phyloP scores from a whole-genome alignment of 169 alveolate species.

The Cystoisospora suis region DNA sequence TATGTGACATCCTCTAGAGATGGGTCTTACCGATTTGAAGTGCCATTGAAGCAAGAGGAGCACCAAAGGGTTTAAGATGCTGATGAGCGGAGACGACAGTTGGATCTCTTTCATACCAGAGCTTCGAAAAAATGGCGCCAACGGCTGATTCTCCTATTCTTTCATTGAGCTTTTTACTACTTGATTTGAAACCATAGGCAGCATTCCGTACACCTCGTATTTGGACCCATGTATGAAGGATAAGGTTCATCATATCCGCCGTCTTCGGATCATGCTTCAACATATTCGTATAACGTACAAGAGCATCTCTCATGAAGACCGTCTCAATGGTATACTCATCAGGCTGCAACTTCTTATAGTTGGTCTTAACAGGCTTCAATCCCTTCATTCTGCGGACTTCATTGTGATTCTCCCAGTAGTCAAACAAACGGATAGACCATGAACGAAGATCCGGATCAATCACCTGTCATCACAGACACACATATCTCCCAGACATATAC shows the following conservation, averaged over 20 bases:
- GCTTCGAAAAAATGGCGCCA: constrained; percentile 44
- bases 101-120: constrained; percentile 38
- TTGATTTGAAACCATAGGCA: constrained; percentile 49
- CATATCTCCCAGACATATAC: too few relatives aligned
- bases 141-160: not conserved
- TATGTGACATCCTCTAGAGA: too few relatives aligned
- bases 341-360: not conserved
- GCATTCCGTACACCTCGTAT: constrained; percentile 47
- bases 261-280: constrained; percentile 13
- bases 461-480: not conserved
- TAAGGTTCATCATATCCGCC: constrained; percentile 24
- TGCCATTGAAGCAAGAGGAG: constrained; percentile 28
- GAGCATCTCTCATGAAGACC: not conserved
- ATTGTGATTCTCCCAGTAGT: not conserved
- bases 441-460: not conserved
- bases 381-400: not conserved
- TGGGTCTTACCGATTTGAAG: constrained; percentile 48
- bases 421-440: constrained; percentile 5
- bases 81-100: not conserved
- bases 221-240: constrained; percentile 42
- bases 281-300: constrained; percentile 26
- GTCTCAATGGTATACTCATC: not conserved
- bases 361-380: not conserved
- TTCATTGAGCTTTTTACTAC: not conserved
- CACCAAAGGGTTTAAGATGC: constrained; percentile 43